Evolutionary conservation across 2,329 filamentous ascomycete species (phyloP), one percentile per base, ranked within the genome.

Genomic region (Pestalotiopsis sp.): DNA sequence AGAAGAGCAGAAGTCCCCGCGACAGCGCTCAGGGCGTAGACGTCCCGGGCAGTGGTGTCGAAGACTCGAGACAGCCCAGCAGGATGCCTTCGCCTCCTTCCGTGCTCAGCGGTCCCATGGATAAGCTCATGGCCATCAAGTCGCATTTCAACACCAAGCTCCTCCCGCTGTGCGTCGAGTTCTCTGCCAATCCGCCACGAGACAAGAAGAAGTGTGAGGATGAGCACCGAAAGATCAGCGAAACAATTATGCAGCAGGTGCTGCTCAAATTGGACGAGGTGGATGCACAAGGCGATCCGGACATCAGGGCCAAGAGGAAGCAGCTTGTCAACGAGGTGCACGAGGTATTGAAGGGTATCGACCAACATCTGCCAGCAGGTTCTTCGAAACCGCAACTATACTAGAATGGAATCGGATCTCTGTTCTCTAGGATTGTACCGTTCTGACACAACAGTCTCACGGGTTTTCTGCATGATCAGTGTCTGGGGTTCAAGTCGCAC

Each of bases 181-280:
- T 89, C 77, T 85, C 87, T 23, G 82, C 81, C 5, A 82, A 85
- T 9, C 91, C 93, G 12, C 93, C 93, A 0, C 77, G 80, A 3
- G 91, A 94, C 65, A 76, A 82, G 52, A 90, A 91, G 78, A 94
- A 92, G 84, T 84, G 88, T 64, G 86, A 87, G 14, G 92, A 94
- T 41, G 92, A 95, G 76, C 91, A 95, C 78, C 90, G 91, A 77
- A 91, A 88, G 77, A 79, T 96, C 20, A 90, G 89, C 4, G 93
- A 96, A 83, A 93, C 91, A 4, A 87, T 94, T 52, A 84, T 96
- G 84, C 89, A 91, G 71, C 91, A 94, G 74, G 89, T 94, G 2
- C 76, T 95, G 49, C 81, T 96, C 72, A 95, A 95, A 81, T 80
- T 94, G 52, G 93, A 96, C 77, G 90, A 87, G 25, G 89, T 95